These are phyloP conservation scores for Pleurotus salmoneostramineus DNA, from an alignment of 768 basidiomycete species.

Conservation along the genomic window DNA sequence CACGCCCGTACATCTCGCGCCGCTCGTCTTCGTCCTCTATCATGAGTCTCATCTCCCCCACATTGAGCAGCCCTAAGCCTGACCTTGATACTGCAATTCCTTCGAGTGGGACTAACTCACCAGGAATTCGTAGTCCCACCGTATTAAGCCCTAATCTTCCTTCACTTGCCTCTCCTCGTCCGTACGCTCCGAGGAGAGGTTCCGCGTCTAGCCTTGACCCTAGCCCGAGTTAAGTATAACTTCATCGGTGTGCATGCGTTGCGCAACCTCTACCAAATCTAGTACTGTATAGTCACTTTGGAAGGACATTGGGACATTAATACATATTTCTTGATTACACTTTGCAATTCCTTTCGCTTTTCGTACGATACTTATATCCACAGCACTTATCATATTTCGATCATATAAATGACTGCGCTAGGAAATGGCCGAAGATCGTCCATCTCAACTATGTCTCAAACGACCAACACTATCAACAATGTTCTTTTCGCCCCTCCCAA, in stretches of 20 bases:
- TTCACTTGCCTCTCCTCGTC: slow-evolving; percentile 2
- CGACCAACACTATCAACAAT: too few species aligned
- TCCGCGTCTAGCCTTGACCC: slow-evolving; percentile 4
- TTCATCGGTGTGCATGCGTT: background rate
- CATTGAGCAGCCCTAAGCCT: slow-evolving; percentile 14
- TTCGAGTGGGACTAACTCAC: slow-evolving; percentile 13
- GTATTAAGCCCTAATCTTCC: slow-evolving; percentile 5
- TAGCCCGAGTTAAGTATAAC: background rate
- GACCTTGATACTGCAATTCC: slow-evolving; percentile 11
- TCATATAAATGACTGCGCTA: too few species aligned
- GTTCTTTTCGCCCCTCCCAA: too few species aligned
- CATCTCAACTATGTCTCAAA: too few species aligned
- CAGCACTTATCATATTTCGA: too few species aligned
- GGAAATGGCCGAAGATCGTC: too few species aligned
- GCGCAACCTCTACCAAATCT: background rate
- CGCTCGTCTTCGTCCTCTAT: slow-evolving; percentile 46
- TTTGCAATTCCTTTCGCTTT: too few species aligned
- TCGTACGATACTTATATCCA: too few species aligned
- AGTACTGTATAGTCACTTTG: background rate
- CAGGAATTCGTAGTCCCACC: slow-evolving; percentile 8
- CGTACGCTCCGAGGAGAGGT: slow-evolving; percentile 1
- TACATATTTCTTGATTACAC: too few species aligned
- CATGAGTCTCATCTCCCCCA: slow-evolving; percentile 34
- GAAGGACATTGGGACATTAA: background rate
- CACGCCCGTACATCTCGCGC: slow-evolving; percentile 60